These are phyloP conservation scores for Rhizophora mangle DNA, from an alignment of 345 rosid species.

Conservation along the genomic window DNA sequence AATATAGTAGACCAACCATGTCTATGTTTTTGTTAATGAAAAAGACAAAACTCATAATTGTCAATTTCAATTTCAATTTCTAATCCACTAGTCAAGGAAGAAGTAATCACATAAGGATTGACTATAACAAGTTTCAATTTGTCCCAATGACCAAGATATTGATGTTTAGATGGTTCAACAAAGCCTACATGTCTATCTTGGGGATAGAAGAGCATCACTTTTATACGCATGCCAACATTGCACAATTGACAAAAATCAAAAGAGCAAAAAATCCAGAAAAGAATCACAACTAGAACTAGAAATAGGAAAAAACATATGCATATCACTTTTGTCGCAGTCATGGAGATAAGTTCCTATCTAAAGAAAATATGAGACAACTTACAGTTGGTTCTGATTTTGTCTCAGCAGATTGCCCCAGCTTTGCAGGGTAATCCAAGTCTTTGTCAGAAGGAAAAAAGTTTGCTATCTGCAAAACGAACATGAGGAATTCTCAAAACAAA, in stretches of 20 bases:
- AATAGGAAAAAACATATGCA: not conserved
- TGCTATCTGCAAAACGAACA: constrained; percentile 68
- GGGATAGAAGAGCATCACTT: not conserved
- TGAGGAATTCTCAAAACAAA: not conserved
- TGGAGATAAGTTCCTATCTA: not conserved
- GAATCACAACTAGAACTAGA: too few relatives aligned
- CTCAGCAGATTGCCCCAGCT: constrained; percentile 62
- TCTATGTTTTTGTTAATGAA: not conserved
- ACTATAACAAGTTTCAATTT: not conserved
- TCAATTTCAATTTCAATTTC: not conserved
- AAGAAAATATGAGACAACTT: constrained; percentile 13
- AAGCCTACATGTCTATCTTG: not conserved
- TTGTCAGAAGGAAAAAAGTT: constrained; percentile 70
- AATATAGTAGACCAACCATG: not conserved
- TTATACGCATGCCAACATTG: not conserved
- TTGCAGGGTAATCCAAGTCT: constrained; percentile 87
- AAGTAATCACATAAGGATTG: not conserved
- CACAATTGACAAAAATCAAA: not conserved
- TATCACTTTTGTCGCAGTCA: not conserved
- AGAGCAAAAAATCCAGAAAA: not conserved
- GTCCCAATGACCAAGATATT: not conserved
- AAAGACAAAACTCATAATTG: not conserved
- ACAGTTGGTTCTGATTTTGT: constrained; percentile 51
- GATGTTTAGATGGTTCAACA: not conserved
- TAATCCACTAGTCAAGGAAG: not conserved